A percentile compares a stretch with the other conserved stretches of the same genome.
Conservation (phyloP, 192 early-diverging fungal species). For the Jimgerdemannia lactiflua region DNA sequence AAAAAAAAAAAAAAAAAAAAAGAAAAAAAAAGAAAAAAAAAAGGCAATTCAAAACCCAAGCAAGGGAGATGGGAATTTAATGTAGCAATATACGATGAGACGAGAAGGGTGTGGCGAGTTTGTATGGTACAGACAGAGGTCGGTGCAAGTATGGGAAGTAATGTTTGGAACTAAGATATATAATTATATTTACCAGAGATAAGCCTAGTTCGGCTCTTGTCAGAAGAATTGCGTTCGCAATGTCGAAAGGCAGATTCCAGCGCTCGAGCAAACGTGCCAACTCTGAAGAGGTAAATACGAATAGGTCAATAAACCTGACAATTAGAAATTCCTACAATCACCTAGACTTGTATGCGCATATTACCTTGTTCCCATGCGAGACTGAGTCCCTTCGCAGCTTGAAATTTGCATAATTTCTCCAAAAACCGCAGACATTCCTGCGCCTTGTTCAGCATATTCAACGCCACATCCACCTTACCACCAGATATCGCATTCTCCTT, state of each 20-base stretch:
- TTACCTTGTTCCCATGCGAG: background rate
- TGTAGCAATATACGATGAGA: too few relatives aligned
- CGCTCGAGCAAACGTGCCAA: slow-evolving; percentile 2
- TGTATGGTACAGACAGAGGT: too few relatives aligned
- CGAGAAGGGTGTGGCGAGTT: too few relatives aligned
- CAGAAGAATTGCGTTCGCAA: background rate
- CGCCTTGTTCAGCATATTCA: background rate
- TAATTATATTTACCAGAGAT: background rate
- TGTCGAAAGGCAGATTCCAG: background rate
- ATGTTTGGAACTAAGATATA: too few relatives aligned
- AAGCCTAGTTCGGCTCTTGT: background rate
- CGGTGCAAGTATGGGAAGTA: background rate
- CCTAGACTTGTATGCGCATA: too few relatives aligned
- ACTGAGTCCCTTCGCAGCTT: background rate
- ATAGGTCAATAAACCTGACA: too few relatives aligned
- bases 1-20: too few relatives aligned
- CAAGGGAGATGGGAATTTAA: too few relatives aligned
- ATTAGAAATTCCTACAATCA: too few relatives aligned
- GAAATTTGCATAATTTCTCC: background rate
- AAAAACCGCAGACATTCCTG: background rate
- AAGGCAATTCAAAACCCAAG: too few relatives aligned
- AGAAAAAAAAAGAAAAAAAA: too few relatives aligned
- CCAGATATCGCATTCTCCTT: background rate
- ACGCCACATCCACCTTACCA: background rate
- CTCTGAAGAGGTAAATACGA: background rate